phyloP scores from a whole-genome alignment of 2,329 filamentous ascomycete species.

The Alternaria arborescens region DNA sequence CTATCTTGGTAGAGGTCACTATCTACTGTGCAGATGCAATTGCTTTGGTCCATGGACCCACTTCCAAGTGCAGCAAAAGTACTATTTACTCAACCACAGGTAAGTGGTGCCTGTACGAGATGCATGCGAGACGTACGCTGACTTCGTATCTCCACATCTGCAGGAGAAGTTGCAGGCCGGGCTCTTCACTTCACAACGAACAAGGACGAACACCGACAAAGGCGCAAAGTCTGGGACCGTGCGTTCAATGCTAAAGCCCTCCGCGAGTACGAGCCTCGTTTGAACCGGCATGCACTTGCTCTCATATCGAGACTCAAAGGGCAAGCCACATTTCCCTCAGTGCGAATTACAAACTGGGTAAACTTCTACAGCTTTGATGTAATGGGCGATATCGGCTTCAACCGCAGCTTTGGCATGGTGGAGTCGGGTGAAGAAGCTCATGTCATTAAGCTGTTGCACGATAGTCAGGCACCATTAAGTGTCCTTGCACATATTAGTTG shows the following conservation, averaged over 20 bases:
- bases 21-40: slow-evolving; percentile 41
- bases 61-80: slow-evolving; percentile 42
- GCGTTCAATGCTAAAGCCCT: slow-evolving; percentile 46
- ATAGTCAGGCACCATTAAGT: slow-evolving; percentile 31
- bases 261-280: slow-evolving; percentile 47
- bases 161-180: slow-evolving; percentile 23
- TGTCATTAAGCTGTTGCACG: slow-evolving; percentile 39
- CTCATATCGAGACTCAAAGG: slow-evolving; percentile 39
- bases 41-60: slow-evolving; percentile 39
- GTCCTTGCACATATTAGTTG: slow-evolving; percentile 36
- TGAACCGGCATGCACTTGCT: slow-evolving; percentile 40
- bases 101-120: no score
- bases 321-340: slow-evolving; percentile 21
- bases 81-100: slow-evolving; percentile 35
- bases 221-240: slow-evolving; percentile 46
- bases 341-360: slow-evolving; percentile 45
- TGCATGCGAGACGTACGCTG: no score
- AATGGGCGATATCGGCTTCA: slow-evolving; percentile 58
- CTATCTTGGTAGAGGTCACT: slow-evolving; percentile 33
- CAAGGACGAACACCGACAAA: slow-evolving; percentile 39
- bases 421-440: slow-evolving; percentile 40
- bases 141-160: no score
- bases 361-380: slow-evolving; percentile 59
- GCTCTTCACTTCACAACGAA: slow-evolving; percentile 42
- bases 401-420: slow-evolving; percentile 52